Conservation (phyloP, 768 basidiomycete species). For the Antrodiella citrinella region DNA sequence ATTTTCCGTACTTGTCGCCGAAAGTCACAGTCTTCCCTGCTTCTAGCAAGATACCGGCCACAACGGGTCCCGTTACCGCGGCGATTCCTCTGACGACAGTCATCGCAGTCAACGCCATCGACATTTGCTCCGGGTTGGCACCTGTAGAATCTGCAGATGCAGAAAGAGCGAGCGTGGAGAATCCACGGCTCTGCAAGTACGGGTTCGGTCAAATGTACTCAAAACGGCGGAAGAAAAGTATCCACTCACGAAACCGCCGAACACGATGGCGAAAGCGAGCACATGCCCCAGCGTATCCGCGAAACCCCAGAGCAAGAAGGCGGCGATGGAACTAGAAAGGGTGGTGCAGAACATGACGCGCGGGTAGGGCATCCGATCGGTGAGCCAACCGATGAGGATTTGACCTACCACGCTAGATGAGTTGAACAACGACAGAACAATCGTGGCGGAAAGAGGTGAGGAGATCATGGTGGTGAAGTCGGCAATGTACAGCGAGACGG, state of each 20-base stretch:
- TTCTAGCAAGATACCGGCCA: slow-evolving; percentile 16
- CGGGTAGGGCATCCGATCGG: slow-evolving; percentile 18
- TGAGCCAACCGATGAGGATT: slow-evolving; percentile 16
- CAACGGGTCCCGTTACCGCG: slow-evolving; percentile 14
- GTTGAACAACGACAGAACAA: slow-evolving; percentile 19
- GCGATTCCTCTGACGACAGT: slow-evolving; percentile 16
- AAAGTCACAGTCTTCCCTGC: slow-evolving; percentile 7
- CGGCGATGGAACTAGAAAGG: slow-evolving; percentile 11
- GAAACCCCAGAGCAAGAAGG: slow-evolving; percentile 18
- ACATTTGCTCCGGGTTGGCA: slow-evolving; percentile 15
- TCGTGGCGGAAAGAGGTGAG: slow-evolving; percentile 14
- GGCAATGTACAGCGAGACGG: slow-evolving; percentile 19
- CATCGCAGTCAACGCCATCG: slow-evolving; percentile 10
- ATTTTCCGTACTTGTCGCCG: slow-evolving; percentile 11
- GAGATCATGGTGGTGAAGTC: slow-evolving; percentile 13
- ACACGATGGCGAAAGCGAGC: slow-evolving; percentile 16
- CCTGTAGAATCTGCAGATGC: slow-evolving; percentile 15
- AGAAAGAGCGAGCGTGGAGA: slow-evolving; percentile 11
- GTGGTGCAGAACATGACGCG: slow-evolving; percentile 16
- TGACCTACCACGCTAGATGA: slow-evolving; percentile 17
- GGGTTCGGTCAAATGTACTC: neutral
- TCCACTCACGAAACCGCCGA: slow-evolving; percentile 15
- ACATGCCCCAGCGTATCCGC: slow-evolving; percentile 14
- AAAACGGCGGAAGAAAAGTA: neutral
- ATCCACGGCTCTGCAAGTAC: slow-evolving; percentile 15